Evolutionary conservation across 192 early-diverging fungal species (phyloP), one percentile per base, ranked within the genome.

Genomic region (Gaertneriomyces semiglobifer): DNA sequence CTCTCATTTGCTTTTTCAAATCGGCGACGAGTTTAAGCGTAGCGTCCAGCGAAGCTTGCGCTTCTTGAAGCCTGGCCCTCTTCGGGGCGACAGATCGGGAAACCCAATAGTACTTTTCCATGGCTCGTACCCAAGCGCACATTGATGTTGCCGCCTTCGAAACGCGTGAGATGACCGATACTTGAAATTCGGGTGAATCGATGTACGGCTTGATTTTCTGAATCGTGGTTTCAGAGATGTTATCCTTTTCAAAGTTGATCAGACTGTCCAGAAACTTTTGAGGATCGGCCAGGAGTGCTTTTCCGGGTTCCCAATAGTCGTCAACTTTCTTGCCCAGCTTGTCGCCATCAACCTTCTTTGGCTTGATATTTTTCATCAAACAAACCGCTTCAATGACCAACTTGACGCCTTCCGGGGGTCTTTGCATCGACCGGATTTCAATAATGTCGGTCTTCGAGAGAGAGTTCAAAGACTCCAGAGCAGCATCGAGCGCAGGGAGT

Each of bases 61-160:
- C 84, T 51, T 77, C 81, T 56, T 78, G 66, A 16, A 86, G 72
- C 14, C 69, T 61, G 20, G 79, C 84, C 44, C 80, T 63, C 63
- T 86, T 86, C n/a, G 84, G 84, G 9, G 79, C 84, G 40, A 86
- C 84, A 19, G 75, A 73, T 56, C 70, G 72, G 0, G 83, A 76
- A 4, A 86, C 81, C 74, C 81, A 81, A 69, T 86, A 82, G 68
- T 86, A 86, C 52, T 83, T 83, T 69, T 86, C 84, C 83, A 86
- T 86, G 2, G 84, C 84, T 60, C 83, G 68, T 11, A 86, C 84
- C 84, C 84, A 86, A 40, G 76, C 81, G 54, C 84, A 86, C 81
- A 86, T 81, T 8, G 82, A 84, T 4, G 82, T 84, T 18, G 82
- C 82, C 11, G 82, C 82, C 62, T 80, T 84, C 6, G 82, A 84